Evolutionary conservation across 2,329 filamentous ascomycete genomes (phyloP), one percentile per base, ranked within the genome.

Genomic region (Diaporthe aspalathi): DNA sequence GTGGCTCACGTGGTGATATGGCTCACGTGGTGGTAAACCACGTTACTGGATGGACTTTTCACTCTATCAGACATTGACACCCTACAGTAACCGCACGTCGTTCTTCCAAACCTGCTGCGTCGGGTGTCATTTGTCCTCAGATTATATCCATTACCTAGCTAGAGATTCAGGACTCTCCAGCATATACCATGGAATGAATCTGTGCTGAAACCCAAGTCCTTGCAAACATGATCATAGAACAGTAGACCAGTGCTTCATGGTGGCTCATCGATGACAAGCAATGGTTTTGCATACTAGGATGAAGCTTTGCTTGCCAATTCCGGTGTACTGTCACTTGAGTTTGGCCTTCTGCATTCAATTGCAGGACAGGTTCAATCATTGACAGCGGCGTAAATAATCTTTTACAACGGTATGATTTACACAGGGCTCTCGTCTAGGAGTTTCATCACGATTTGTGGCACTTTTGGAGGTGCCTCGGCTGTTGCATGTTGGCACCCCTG

Each of bases 401-500:
- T 14, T 14, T 49, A 43, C 14, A 20, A 62, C 9, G 56, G 54
- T 7, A 12, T n/a, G n/a, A n/a, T n/a, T n/a, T 43, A 12, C 20
- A 35, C 12, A 20, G 11, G 40, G 43, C 11, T 49, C 22, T 63
- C 57, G 40, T 63, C 57, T 43, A n/a, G n/a, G n/a, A n/a, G 65
- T 47, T 38, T 68, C 52, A 49, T 27, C 12, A 12, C 9, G 50
- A 6, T 14, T 8, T 50, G 16, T 38, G 40, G 20, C 14, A 3
- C 24, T 17, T 12, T 66, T 17, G 40, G 9, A 24, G 29, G n/a
- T 52, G 47, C 60, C 67, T 72, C 70, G 70, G 67, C 67, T 47
- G 35, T 69, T 14, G 43, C n/a, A 27, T 22, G n/a, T 20, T 9
- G 12, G n/a, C n/a, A 5, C 22, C 22, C 11, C n/a, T 16, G 16